Evolutionary conservation across 345 rosid genomes (phyloP).

Genomic region (Hypericum perforatum): DNA sequence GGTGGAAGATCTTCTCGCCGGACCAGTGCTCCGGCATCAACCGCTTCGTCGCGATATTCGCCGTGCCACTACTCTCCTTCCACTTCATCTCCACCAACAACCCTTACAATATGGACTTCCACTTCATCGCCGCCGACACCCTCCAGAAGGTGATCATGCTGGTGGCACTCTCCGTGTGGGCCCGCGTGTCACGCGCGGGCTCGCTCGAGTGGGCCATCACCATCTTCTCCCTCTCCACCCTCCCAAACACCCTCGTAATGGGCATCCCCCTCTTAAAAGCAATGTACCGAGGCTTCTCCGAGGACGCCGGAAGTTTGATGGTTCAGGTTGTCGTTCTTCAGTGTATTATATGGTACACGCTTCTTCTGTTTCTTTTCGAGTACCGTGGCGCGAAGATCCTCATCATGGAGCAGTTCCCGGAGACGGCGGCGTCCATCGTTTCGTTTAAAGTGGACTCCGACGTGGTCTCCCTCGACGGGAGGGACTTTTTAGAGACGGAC

Average conservation of each 20-base stretch:
- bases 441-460: slow-evolving; percentile 41
- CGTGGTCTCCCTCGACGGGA: slow-evolving; percentile 31
- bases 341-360: slow-evolving; percentile 30
- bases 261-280: slow-evolving; percentile 4
- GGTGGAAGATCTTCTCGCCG: slow-evolving; percentile 9
- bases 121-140: slow-evolving; percentile 10
- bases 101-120: slow-evolving; percentile 9
- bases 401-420: slow-evolving; percentile 36
- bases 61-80: slow-evolving; percentile 6
- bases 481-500: slow-evolving; percentile 33
- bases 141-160: slow-evolving; percentile 9
- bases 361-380: slow-evolving; percentile 36
- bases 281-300: background rate
- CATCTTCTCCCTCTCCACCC: slow-evolving; percentile 6
- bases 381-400: slow-evolving; percentile 33
- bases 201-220: slow-evolving; percentile 6
- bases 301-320: slow-evolving; percentile 14
- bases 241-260: slow-evolving; percentile 6
- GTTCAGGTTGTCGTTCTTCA: slow-evolving; percentile 27
- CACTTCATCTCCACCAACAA: slow-evolving; percentile 11
- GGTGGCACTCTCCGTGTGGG: slow-evolving; percentile 1
- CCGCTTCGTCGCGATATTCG: slow-evolving; percentile 8
- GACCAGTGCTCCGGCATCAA: slow-evolving; percentile 11
- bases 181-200: background rate
- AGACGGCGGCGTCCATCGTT: slow-evolving; percentile 37